A percentile compares a stretch with the other conserved stretches of the same genome.
Evolutionary conservation across 2,329 filamentous ascomycete species (phyloP).

Genomic region (Cladosporium sp.): DNA sequence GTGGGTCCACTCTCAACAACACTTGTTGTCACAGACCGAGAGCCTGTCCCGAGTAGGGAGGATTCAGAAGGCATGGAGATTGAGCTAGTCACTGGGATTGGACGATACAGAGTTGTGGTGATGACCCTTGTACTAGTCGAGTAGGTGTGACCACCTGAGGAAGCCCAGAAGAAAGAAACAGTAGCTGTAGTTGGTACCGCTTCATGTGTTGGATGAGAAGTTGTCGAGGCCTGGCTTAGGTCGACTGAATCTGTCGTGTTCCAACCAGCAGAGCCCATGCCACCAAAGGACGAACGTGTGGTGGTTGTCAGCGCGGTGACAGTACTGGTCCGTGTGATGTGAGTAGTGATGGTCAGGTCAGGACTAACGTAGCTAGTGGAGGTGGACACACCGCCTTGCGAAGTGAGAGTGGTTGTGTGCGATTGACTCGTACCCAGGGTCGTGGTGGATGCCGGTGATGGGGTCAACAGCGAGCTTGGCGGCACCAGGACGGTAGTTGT

Average conservation of each 20-base stretch:
- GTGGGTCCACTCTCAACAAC: conserved; percentile 1
- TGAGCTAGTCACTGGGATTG: not conserved
- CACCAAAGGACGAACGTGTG: conserved; percentile 18
- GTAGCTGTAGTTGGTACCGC: conserved; percentile 19
- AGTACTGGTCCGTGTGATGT: conserved; percentile 24
- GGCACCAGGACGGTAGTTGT: conserved; percentile 20
- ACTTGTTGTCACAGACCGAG: too few relatives aligned
- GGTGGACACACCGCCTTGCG: conserved; percentile 24
- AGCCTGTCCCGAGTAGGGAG: too few relatives aligned
- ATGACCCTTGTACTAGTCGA: conserved; percentile 22
- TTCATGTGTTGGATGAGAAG: not conserved
- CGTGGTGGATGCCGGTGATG: conserved; percentile 12
- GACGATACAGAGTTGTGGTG: conserved; percentile 19
- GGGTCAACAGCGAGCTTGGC: conserved; percentile 13
- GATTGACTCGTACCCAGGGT: conserved; percentile 6
- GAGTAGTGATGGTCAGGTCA: conserved; percentile 22
- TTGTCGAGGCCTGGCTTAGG: conserved; percentile 9
- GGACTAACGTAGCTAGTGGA: conserved; percentile 20
- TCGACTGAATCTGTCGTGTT: conserved; percentile 16
- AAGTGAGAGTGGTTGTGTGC: conserved; percentile 13
- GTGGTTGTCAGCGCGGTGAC: conserved; percentile 12
- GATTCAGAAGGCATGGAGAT: too few relatives aligned
- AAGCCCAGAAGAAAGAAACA: conserved; percentile 19
- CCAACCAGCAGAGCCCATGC: conserved; percentile 24
- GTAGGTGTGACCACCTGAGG: conserved; percentile 20